A percentile compares a stretch with the other conserved stretches of the same genome.
Evolutionary conservation across 2,329 filamentous ascomycete species (phyloP).

Genomic region (Dichotomopilus funicola): DNA sequence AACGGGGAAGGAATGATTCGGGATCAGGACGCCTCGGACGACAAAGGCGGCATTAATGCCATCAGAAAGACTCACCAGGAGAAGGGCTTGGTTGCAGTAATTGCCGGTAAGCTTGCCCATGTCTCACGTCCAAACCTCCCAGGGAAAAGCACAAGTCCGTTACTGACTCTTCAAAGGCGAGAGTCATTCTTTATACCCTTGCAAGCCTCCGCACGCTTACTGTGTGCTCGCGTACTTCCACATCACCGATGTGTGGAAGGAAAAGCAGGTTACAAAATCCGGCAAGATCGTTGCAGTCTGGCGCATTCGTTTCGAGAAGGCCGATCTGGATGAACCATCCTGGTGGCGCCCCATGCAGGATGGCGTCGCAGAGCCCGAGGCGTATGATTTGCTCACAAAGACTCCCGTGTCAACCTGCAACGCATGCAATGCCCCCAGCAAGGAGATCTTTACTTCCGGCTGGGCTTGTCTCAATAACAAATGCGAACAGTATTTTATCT

Average conservation of each 20-base stretch:
- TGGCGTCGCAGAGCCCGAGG: constrained; percentile 15
- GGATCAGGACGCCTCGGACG: constrained; percentile 22
- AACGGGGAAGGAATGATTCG: constrained; percentile 39
- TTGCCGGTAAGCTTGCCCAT: constrained; percentile 41
- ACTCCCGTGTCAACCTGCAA: constrained; percentile 29
- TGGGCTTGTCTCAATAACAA: constrained; percentile 29
- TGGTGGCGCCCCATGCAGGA: constrained; percentile 47
- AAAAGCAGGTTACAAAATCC: constrained; percentile 38
- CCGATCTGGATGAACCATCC: constrained; percentile 43
- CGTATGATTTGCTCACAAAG: neutral
- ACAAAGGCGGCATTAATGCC: constrained; percentile 24
- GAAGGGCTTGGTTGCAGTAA: constrained; percentile 46
- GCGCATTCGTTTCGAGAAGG: constrained; percentile 60
- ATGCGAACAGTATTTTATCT: constrained; percentile 47
- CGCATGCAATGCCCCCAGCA: constrained; percentile 34
- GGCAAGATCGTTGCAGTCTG: constrained; percentile 32
- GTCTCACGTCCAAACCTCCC: neutral
- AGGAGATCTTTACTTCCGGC: constrained; percentile 30
- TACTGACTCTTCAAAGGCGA: constrained; percentile 35
- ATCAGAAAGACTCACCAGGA: constrained; percentile 41
- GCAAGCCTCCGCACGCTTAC: constrained; percentile 50
- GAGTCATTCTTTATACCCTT: constrained; percentile 41
- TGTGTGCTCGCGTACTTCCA: constrained; percentile 64
- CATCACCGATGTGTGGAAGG: constrained; percentile 62
- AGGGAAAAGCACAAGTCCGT: neutral